Percentiles rank a stretch among this genome's conserved stretches.
phyloP scores from a whole-genome alignment of 805 yeast genomes.

The Zygosaccharomyces pseudorouxii region DNA sequence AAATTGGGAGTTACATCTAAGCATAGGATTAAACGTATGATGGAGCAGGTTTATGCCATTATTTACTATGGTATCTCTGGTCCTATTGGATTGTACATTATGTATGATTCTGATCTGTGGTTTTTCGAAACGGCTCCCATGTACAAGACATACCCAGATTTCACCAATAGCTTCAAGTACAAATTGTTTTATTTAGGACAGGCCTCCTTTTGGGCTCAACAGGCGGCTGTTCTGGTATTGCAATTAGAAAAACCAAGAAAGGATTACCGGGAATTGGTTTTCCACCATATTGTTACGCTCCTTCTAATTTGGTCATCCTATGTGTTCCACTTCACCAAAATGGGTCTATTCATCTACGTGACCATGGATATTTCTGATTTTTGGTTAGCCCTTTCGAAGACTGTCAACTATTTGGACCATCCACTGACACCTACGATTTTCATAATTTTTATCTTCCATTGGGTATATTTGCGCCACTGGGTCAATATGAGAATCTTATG shows the following conservation, averaged over 20 bases:
- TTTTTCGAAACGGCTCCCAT: slow-evolving; percentile 78
- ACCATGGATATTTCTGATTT: slow-evolving; percentile 97
- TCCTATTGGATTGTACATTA: slow-evolving; percentile 83
- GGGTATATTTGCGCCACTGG: slow-evolving; percentile 90
- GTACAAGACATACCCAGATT: slow-evolving; percentile 80
- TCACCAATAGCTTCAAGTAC: slow-evolving; percentile 59
- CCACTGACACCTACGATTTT: slow-evolving; percentile 60
- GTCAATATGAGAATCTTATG: slow-evolving; percentile 74
- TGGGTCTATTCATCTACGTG: slow-evolving; percentile 84
- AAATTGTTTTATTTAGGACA: slow-evolving; percentile 84
- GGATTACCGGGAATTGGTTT: slow-evolving; percentile 84
- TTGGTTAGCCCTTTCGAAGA: slow-evolving; percentile 77
- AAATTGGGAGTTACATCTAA: slow-evolving; percentile 36
- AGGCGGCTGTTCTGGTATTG: slow-evolving; percentile 72
- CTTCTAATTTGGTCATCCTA: slow-evolving; percentile 82
- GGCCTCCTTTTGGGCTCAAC: slow-evolving; percentile 98
- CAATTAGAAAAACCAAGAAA: slow-evolving; percentile 94
- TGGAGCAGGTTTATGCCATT: slow-evolving; percentile 88
- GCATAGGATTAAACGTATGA: slow-evolving; percentile 68
- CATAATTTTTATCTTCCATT: slow-evolving; percentile 57
- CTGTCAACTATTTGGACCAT: slow-evolving; percentile 80
- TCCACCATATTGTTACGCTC: slow-evolving; percentile 91
- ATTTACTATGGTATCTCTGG: slow-evolving; percentile 77
- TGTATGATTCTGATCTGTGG: slow-evolving; percentile 84
- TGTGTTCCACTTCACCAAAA: slow-evolving; percentile 93